Percentiles rank a stretch among this genome's conserved stretches.
Evolutionary conservation across 768 basidiomycete genomes (phyloP).

Genomic region (Hygrophorus pudorinus): DNA sequence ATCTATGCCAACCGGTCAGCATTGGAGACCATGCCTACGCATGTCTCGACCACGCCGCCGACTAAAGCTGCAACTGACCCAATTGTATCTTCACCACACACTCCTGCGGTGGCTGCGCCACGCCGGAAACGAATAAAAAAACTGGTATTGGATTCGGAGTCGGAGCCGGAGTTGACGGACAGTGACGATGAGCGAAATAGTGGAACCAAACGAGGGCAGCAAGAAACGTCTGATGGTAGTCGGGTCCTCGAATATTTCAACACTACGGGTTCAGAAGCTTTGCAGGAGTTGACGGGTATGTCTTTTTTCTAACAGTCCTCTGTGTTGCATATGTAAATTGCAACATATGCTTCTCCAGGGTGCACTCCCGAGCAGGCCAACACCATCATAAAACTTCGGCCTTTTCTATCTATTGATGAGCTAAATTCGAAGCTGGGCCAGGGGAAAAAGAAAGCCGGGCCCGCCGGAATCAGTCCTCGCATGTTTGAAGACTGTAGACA

Average conservation of each 20-base stretch:
- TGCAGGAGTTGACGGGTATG: slow-evolving; percentile 72
- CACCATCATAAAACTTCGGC: slow-evolving; percentile 67
- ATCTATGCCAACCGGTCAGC: slow-evolving; percentile 64
- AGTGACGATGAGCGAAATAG: slow-evolving; percentile 33
- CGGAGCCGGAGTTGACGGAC: slow-evolving; percentile 44
- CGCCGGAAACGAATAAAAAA: slow-evolving; percentile 48
- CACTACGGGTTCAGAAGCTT: slow-evolving; percentile 43
- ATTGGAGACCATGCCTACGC: slow-evolving; percentile 32
- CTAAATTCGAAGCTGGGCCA: slow-evolving; percentile 67
- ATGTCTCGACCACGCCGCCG: slow-evolving; percentile 24
- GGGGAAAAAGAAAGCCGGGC: slow-evolving; percentile 80
- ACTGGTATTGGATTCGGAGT: slow-evolving; percentile 58
- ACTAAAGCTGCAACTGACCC: slow-evolving; percentile 29
- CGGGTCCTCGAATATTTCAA: slow-evolving; percentile 66
- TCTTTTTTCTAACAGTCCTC: slow-evolving; percentile 2
- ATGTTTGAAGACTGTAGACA: slow-evolving; percentile 86
- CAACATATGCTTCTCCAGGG: slow-evolving; percentile 30
- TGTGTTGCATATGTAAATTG: slow-evolving; percentile 5
- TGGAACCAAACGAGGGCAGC: slow-evolving; percentile 18
- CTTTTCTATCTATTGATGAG: slow-evolving; percentile 70
- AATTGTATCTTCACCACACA: slow-evolving; percentile 22
- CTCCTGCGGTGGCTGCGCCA: slow-evolving; percentile 26
- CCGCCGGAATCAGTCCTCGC: slow-evolving; percentile 75
- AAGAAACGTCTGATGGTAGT: slow-evolving; percentile 31
- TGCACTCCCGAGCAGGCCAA: slow-evolving; percentile 77